A percentile compares a stretch with the other conserved stretches of the same genome.
Conservation (phyloP, 2,329 filamentous ascomycete species). For the Gremmenia infestans region DNA sequence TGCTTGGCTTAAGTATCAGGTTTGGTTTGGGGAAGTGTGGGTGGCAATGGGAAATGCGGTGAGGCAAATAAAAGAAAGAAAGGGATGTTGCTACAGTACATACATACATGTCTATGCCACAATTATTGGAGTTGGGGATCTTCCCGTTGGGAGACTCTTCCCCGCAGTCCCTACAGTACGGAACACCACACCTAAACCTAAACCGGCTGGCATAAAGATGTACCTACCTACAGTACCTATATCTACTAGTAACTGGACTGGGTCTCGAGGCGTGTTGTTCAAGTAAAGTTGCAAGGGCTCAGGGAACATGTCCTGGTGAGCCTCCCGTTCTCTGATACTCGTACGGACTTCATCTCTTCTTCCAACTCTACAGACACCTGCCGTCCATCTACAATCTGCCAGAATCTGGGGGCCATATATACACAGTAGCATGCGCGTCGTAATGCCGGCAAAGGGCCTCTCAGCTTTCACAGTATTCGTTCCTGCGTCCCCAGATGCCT, state of each 20-base stretch:
- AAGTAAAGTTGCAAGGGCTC: not conserved
- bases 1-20: too few species aligned
- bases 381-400: not conserved
- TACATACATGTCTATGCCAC: not conserved
- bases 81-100: not conserved
- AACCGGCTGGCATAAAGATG: not conserved
- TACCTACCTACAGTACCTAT: not conserved
- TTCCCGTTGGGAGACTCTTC: not conserved
- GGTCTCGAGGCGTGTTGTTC: not conserved
- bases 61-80: not conserved
- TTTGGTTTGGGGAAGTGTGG: too few species aligned
- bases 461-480: not conserved
- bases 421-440: not conserved
- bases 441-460: conserved; percentile 3
- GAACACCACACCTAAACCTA: not conserved
- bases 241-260: not conserved
- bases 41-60: too few species aligned
- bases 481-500: conserved; percentile 6
- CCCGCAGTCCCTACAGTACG: not conserved
- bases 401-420: not conserved
- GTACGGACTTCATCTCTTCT: not conserved
- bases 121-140: too few species aligned
- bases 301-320: not conserved
- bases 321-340: not conserved
- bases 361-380: not conserved